These are phyloP conservation scores for Tricholoma sp. DNA, from an alignment of 768 basidiomycete genomes.

Conservation along the genomic window DNA sequence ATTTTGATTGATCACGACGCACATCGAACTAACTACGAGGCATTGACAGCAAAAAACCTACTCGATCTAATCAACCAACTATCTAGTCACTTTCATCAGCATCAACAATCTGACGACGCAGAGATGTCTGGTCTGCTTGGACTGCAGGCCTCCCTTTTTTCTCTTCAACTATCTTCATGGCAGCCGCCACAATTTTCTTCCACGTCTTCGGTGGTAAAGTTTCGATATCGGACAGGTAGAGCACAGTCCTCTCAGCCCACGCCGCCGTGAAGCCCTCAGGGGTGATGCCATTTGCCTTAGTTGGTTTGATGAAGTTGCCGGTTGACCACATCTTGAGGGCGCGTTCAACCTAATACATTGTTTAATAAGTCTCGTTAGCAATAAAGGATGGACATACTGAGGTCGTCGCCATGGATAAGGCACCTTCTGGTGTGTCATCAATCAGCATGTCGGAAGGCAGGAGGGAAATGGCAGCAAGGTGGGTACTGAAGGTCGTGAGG, in stretches of 20 bases:
- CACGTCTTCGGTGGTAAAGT: not conserved
- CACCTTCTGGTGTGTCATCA: not conserved
- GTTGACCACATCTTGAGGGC: conserved; percentile 1
- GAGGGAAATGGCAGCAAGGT: not conserved
- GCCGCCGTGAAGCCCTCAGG: not conserved
- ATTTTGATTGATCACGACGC: not conserved
- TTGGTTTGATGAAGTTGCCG: not conserved
- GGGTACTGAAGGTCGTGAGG: not conserved
- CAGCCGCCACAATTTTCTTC: conserved; percentile 2
- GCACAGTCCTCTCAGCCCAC: not conserved
- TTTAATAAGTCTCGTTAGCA: not conserved
- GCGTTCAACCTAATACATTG: conserved; percentile 3
- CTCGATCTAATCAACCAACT: not conserved
- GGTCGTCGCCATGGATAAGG: not conserved
- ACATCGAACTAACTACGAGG: not conserved
- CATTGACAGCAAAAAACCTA: not conserved
- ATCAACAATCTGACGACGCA: too few relatives aligned
- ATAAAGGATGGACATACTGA: not conserved
- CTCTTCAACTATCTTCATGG: not conserved
- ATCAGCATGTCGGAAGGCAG: not conserved
- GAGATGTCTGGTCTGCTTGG: not conserved
- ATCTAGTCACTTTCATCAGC: conserved; percentile 1
- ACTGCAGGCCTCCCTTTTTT: not conserved
- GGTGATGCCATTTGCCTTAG: not conserved
- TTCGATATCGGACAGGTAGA: not conserved